Percentiles rank a stretch among this genome's conserved stretches.
Conservation (phyloP, 1,284 basidiomycete genomes). For the Vanrija pseudolonga region DNA sequence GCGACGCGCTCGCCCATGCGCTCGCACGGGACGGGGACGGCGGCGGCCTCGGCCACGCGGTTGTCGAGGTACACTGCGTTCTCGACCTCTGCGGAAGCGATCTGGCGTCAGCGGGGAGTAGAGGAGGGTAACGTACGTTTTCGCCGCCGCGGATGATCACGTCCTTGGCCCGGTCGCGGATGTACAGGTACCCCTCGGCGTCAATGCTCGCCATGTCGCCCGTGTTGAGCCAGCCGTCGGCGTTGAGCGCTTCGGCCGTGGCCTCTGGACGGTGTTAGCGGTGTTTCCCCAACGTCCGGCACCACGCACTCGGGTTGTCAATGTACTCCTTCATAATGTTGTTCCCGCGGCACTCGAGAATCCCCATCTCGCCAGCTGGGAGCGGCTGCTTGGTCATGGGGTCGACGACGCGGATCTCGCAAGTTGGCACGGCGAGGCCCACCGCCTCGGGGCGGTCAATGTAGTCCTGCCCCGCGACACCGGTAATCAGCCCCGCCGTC, state of each 20-base stretch:
- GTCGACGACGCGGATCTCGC: slow-evolving; percentile 33
- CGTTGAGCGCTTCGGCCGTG: slow-evolving; percentile 27
- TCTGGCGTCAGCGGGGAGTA: slow-evolving; percentile 7
- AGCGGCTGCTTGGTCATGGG: slow-evolving; percentile 21
- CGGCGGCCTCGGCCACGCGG: slow-evolving; percentile 34
- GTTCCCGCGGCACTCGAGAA: slow-evolving; percentile 30
- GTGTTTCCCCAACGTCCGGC: neutral
- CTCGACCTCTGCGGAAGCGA: slow-evolving; percentile 40
- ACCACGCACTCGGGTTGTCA: slow-evolving; percentile 27
- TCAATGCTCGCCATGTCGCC: slow-evolving; percentile 39
- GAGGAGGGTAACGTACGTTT: slow-evolving; percentile 15
- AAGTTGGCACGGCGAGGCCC: slow-evolving; percentile 36
- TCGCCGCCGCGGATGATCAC: slow-evolving; percentile 46
- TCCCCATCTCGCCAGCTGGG: slow-evolving; percentile 21
- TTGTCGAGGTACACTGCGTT: slow-evolving; percentile 37
- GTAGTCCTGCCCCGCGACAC: slow-evolving; percentile 37
- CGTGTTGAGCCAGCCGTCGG: slow-evolving; percentile 44
- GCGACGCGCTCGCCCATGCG: slow-evolving; percentile 42
- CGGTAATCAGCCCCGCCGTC: slow-evolving; percentile 40
- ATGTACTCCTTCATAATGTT: slow-evolving; percentile 41
- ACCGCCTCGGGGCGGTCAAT: slow-evolving; percentile 9
- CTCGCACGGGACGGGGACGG: slow-evolving; percentile 33
- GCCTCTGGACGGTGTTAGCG: slow-evolving; percentile 16
- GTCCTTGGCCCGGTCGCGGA: slow-evolving; percentile 43
- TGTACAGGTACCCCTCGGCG: slow-evolving; percentile 36